Conservation (phyloP, 495 filamentous ascomycete genomes). For the Rostrohypoxylon terebratum region DNA sequence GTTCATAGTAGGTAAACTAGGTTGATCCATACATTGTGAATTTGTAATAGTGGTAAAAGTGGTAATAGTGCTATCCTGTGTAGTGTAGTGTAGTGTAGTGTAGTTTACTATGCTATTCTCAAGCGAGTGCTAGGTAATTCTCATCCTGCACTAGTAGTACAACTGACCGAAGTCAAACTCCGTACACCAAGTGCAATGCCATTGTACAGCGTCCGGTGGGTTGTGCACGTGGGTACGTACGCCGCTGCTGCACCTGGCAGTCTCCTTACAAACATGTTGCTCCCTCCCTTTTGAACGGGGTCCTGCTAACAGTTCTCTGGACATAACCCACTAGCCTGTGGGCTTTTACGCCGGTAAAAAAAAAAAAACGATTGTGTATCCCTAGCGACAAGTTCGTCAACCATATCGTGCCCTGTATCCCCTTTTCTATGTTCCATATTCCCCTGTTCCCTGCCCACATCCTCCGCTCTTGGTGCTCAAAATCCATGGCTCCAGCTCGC, state of each 20-base stretch:
- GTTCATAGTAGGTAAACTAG: neutral
- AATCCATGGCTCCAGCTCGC: neutral
- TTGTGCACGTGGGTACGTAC: constrained; percentile 28
- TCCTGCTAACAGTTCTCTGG: constrained; percentile 1
- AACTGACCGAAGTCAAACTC: constrained; percentile 24
- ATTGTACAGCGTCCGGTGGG: constrained; percentile 21
- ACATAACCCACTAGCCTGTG: constrained; percentile 8
- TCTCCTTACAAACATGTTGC: constrained; percentile 11
- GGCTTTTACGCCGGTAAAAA: constrained; percentile 15
- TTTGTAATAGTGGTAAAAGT: no score
- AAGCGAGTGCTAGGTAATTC: constrained; percentile 39
- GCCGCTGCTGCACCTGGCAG: constrained; percentile 43
- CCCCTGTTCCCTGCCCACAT: constrained; percentile 5
- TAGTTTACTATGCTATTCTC: constrained; percentile 14
- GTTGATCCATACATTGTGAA: neutral
- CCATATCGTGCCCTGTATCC: neutral
- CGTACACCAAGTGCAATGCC: constrained; percentile 15
- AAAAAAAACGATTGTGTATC: constrained; percentile 28
- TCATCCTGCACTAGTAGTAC: constrained; percentile 26
- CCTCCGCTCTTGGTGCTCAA: constrained; percentile 14
- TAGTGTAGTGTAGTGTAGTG: no score
- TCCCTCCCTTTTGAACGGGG: neutral
- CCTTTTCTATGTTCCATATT: neutral
- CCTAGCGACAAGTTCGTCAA: neutral
- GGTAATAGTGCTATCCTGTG: neutral